These are phyloP conservation scores for Suhomyces sp. DNA, from an alignment of 805 yeast genomes.

Conservation along the genomic window DNA sequence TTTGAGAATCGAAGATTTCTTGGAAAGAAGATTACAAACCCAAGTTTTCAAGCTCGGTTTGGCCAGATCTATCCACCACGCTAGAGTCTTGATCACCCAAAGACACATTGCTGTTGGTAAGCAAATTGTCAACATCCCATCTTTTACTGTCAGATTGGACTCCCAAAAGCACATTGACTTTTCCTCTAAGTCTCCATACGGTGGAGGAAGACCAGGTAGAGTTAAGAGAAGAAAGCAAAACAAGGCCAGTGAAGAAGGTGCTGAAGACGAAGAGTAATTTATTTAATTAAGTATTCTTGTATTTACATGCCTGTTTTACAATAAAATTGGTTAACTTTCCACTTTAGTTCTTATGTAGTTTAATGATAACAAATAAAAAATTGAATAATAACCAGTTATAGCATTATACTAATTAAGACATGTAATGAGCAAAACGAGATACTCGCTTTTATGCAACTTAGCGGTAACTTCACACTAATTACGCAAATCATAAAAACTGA, in stretches of 20 bases:
- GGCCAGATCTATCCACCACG: conserved; percentile 99
- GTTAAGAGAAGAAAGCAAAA: conserved; percentile 91
- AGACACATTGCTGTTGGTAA: conserved; percentile 99
- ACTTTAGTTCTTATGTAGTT: conserved; percentile 10
- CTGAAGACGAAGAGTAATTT: conserved; percentile 71
- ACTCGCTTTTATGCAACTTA: too few relatives aligned
- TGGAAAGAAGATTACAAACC: conserved; percentile 99
- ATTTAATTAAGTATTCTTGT: conserved; percentile 13
- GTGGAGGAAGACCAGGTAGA: conserved; percentile 99
- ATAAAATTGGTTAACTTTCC: conserved; percentile 12
- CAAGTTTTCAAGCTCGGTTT: conserved; percentile 99
- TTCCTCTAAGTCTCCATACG: conserved; percentile 98
- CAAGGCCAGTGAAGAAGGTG: conserved; percentile 65
- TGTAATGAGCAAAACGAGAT: not conserved
- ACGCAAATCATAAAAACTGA: too few relatives aligned
- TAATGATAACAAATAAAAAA: conserved; percentile 6
- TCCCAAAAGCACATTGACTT: conserved; percentile 99
- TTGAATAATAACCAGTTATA: not conserved
- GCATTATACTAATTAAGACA: not conserved
- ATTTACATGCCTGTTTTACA: conserved; percentile 6
- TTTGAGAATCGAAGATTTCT: conserved; percentile 96
- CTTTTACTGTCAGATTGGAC: conserved; percentile 99
- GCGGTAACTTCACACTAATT: too few relatives aligned
- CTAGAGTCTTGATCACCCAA: conserved; percentile 97
- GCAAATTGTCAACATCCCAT: conserved; percentile 98